These are phyloP conservation scores for Fragaria iinumae DNA, from an alignment of 306 rosid species.

Conservation along the genomic window DNA sequence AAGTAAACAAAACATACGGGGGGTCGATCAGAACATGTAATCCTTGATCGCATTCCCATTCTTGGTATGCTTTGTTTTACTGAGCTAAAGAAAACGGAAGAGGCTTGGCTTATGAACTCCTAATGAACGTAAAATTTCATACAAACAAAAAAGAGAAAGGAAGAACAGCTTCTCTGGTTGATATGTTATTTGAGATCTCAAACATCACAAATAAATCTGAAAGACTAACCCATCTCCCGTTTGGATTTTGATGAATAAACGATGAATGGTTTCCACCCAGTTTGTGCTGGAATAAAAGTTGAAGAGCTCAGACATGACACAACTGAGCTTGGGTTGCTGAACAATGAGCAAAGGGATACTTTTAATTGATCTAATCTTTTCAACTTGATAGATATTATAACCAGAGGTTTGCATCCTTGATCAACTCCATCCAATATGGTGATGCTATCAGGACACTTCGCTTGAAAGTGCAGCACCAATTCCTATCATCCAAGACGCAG, in stretches of 20 bases:
- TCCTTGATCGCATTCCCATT: not conserved
- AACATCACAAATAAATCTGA: not conserved
- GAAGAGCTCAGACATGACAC: slow-evolving; percentile 20
- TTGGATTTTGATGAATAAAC: slow-evolving; percentile 13
- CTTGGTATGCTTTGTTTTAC: not conserved
- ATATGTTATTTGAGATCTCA: not conserved
- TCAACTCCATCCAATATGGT: slow-evolving; percentile 1
- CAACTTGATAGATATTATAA: slow-evolving; percentile 9
- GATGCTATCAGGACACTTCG: slow-evolving; percentile 12
- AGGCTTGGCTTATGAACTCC: not conserved
- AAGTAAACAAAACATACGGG: too few relatives aligned
- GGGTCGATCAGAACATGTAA: not conserved
- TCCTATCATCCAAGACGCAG: slow-evolving; percentile 28
- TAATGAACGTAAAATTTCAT: not conserved
- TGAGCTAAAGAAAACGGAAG: not conserved
- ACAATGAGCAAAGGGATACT: not conserved
- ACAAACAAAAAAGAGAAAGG: not conserved
- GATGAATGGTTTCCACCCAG: not conserved
- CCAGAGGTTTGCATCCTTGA: slow-evolving; percentile 16
- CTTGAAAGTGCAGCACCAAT: slow-evolving; percentile 18
- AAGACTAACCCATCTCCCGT: slow-evolving; percentile 7
- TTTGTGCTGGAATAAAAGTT: slow-evolving; percentile 6
- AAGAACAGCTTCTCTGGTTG: not conserved
- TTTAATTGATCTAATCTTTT: not conserved
- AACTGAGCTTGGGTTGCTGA: slow-evolving; percentile 5